phyloP scores from a whole-genome alignment of 2,329 filamentous ascomycete genomes.

The Penicillium frequentans region DNA sequence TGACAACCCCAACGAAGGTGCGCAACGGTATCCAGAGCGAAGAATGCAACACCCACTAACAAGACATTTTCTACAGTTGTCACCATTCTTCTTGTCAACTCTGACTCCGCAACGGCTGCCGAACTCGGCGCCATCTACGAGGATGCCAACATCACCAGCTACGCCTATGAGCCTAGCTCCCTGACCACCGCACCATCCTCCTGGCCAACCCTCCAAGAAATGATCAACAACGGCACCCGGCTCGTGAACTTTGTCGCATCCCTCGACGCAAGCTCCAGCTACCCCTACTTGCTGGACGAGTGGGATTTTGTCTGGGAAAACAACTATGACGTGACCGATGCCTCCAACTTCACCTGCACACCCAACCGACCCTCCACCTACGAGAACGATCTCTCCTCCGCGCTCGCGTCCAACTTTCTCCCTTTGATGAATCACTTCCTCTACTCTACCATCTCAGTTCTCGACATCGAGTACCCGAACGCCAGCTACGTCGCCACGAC shows the following conservation, averaged over 20 bases:
- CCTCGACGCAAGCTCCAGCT: conserved; percentile 31
- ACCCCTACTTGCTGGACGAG: conserved; percentile 47
- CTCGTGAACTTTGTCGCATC: conserved; percentile 69
- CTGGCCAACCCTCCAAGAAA: conserved; percentile 71
- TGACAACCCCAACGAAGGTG: conserved; percentile 63
- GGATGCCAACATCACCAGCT: conserved; percentile 58
- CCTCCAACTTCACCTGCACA: conserved; percentile 69
- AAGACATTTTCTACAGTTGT: conserved; percentile 51
- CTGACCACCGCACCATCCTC: conserved; percentile 42
- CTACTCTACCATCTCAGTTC: conserved; percentile 53
- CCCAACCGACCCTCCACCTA: conserved; percentile 64
- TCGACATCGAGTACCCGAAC: conserved; percentile 62
- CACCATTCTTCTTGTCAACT: conserved; percentile 72
- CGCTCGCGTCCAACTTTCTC: conserved; percentile 60
- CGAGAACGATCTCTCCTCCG: conserved; percentile 47
- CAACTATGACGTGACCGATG: conserved; percentile 61
- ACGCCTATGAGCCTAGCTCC: conserved; percentile 60
- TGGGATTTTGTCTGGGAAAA: conserved; percentile 67
- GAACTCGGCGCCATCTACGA: conserved; percentile 59
- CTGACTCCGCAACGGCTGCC: conserved; percentile 57
- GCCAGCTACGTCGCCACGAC: conserved; percentile 61
- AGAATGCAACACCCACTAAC: conserved; percentile 1
- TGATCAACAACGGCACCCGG: conserved; percentile 65
- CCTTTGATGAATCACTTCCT: conserved; percentile 81
- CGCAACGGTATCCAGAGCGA: not conserved